phyloP scores from a whole-genome alignment of 2,329 filamentous ascomycete genomes.

The Venturia pyrina region DNA sequence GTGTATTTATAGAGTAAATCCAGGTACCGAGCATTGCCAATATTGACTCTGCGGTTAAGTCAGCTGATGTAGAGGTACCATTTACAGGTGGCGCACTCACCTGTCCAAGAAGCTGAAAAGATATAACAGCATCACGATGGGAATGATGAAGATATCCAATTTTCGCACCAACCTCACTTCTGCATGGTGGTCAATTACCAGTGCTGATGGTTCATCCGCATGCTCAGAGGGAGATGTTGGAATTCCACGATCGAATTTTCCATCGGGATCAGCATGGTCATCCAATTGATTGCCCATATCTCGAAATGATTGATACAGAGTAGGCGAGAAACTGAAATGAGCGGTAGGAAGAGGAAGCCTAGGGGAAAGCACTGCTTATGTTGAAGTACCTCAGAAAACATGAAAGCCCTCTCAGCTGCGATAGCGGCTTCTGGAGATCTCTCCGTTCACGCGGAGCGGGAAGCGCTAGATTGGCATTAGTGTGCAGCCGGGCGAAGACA shows the following conservation, averaged over 20 bases:
- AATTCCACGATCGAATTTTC: not conserved
- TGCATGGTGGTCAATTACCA: slow-evolving; percentile 25
- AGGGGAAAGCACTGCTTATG: no score
- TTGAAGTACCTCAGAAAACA: no score
- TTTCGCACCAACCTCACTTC: slow-evolving; percentile 53
- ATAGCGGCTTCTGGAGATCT: not conserved
- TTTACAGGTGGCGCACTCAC: slow-evolving; percentile 25
- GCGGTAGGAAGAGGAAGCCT: no score
- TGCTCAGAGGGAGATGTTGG: not conserved
- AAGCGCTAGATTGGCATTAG: not conserved
- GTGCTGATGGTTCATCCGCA: not conserved
- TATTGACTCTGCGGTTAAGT: slow-evolving; percentile 46
- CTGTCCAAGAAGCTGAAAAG: slow-evolving; percentile 67
- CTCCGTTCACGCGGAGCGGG: no score
- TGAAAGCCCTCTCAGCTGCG: not conserved
- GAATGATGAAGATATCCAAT: slow-evolving; percentile 54
- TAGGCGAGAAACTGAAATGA: no score
- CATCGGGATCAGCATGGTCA: not conserved
- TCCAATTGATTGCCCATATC: not conserved
- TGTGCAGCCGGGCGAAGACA: not conserved
- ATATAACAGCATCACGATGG: slow-evolving; percentile 59
- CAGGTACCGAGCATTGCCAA: slow-evolving; percentile 51
- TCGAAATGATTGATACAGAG: no score
- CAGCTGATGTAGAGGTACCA: not conserved
- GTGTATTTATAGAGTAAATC: no score